Base-by-base conservation (phyloP, 2,329 filamentous ascomycete species). In the Aspergillus phoenicis region DNA sequence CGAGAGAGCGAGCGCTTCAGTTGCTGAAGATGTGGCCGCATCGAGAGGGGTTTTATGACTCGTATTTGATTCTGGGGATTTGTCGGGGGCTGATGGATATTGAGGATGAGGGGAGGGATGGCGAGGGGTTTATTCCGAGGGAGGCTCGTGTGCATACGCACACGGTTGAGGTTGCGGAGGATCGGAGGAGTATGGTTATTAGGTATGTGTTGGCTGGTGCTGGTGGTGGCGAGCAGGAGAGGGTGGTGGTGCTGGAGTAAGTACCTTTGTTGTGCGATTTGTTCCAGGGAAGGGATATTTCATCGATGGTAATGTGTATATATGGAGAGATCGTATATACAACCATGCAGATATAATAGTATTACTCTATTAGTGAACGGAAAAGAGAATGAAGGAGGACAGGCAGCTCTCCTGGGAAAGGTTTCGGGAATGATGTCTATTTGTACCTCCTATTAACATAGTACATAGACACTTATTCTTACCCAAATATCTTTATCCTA, bases 71-170 rank as follows among this genome's bases (percentile, higher is more conserved):
- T 2, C 8, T 6, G 41, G 13, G 13, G 10, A 45, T 45, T 22
- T 45, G 41, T 7, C 20, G 22, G 8, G 41, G 30, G 5, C 64
- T 67, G 24, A 49, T 49, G 15, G 69, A 66, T 2, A 61, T 61
- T 24, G 65, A 70, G 51, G 59, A 68, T 7, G 45, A 49, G 15
- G 45, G 22, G 6, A 8, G 4, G 24, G 45, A 49, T 2, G 2
- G 15, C 6, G 10, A 13, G 8, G 45, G 45, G 6, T 15, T 49
- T 30, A 30, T 30, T 3, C 45, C 45, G 6, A 13, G 13, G 15
- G 15, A 13, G 7, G 24, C 3, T 4, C 45, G 45, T 10, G 22
- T 49, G 24, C 13, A 26, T 8, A 49, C 45, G 11, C 45, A 49
- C 4, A 49, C 15, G 1, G 13, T 49, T 13, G 26, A 30, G 6